These are phyloP conservation scores for Arbutus unedo DNA, from an alignment of 148 eudicot genomes.

Conservation along the genomic window DNA sequence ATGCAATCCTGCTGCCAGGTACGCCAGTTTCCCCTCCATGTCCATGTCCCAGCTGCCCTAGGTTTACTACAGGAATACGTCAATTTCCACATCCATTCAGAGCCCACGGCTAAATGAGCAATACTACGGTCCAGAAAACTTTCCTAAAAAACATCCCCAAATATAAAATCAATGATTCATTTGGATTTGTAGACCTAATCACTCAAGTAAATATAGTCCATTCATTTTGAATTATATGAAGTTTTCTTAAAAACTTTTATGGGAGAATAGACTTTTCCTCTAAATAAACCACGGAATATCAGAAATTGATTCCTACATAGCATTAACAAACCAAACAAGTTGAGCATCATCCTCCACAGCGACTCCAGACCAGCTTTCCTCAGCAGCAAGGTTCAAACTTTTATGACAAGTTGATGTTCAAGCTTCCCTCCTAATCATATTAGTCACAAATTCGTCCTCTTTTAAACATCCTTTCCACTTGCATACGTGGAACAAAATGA, in stretches of 20 bases:
- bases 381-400: background rate
- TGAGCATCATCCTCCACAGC: background rate
- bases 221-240: background rate
- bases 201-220: background rate
- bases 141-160: background rate
- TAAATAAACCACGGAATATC: background rate
- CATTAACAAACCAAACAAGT: background rate
- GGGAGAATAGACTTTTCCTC: background rate
- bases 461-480: background rate
- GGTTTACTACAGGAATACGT: background rate
- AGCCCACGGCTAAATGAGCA: background rate
- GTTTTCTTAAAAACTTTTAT: no score
- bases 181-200: no score
- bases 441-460: background rate
- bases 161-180: background rate
- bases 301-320: background rate
- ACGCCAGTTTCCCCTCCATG: background rate
- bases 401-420: background rate
- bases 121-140: no score
- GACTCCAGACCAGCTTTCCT: background rate
- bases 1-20: background rate
- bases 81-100: background rate
- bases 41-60: background rate
- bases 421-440: background rate
- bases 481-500: slow-evolving; percentile 8